These are phyloP conservation scores for Hymenoscyphus salicellus DNA, from an alignment of 2,329 filamentous ascomycete genomes.

Conservation along the genomic window DNA sequence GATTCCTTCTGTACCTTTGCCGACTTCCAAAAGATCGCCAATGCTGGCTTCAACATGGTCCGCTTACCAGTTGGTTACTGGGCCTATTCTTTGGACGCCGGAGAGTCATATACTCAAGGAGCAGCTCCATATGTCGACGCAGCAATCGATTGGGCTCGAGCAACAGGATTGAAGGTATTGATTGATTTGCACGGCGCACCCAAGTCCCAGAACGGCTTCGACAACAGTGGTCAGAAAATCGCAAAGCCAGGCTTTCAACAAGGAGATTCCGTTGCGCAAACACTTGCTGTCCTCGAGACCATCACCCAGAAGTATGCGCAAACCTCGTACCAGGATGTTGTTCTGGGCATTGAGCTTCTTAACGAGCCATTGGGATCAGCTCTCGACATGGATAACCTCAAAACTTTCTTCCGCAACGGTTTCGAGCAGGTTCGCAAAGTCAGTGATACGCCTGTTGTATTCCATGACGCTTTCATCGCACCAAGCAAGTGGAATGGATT, in stretches of 20 bases:
- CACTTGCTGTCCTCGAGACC: conserved; percentile 53
- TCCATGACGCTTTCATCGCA: conserved; percentile 56
- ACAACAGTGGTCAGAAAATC: conserved; percentile 56
- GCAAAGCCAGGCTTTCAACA: conserved; percentile 44
- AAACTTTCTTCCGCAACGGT: conserved; percentile 48
- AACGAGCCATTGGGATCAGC: conserved; percentile 48
- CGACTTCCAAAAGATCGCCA: conserved; percentile 56
- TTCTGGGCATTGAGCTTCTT: conserved; percentile 55
- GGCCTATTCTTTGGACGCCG: conserved; percentile 51
- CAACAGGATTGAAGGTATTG: conserved; percentile 52
- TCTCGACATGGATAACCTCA: conserved; percentile 37
- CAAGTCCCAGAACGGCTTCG: conserved; percentile 58
- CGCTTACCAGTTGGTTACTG: conserved; percentile 59
- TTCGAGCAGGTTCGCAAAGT: conserved; percentile 45
- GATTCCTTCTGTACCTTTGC: conserved; percentile 34
- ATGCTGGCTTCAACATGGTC: conserved; percentile 57
- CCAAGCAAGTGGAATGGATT: conserved; percentile 60
- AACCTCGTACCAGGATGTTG: conserved; percentile 52
- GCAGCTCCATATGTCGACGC: conserved; percentile 52
- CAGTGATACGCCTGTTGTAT: conserved; percentile 50
- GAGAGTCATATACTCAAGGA: conserved; percentile 50
- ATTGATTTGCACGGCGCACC: conserved; percentile 58
- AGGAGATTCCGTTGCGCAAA: conserved; percentile 48
- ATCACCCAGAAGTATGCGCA: conserved; percentile 58
- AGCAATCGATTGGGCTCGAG: conserved; percentile 55